Conservation (phyloP, 176 grass and related monocot species). For the Oryza coarctata region DNA sequence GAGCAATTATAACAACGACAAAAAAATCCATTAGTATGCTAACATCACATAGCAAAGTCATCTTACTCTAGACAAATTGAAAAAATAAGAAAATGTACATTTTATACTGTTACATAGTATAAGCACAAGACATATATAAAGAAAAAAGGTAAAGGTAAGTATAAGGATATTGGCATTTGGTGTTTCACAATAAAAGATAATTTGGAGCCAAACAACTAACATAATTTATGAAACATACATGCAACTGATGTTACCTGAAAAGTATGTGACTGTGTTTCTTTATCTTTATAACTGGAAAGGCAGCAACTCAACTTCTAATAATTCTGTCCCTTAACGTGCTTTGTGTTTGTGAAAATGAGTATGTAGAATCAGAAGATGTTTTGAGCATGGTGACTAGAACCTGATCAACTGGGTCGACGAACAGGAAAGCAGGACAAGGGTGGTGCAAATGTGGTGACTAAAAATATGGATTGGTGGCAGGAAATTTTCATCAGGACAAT, state of each 20-base stretch:
- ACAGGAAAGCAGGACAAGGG: neutral
- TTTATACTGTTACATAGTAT: neutral
- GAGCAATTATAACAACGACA: neutral
- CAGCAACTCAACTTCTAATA: neutral
- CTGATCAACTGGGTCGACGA: neutral
- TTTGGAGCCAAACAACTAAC: conserved; percentile 2
- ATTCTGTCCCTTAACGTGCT: neutral
- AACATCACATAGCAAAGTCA: conserved; percentile 17
- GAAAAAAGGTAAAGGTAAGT: neutral
- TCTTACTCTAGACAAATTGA: neutral
- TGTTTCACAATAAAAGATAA: neutral
- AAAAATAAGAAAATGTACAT: neutral
- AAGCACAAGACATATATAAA: neutral
- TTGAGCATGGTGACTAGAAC: neutral
- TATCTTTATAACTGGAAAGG: neutral
- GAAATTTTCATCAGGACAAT: neutral
- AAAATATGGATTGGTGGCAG: neutral
- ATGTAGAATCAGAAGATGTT: neutral
- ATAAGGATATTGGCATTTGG: neutral
- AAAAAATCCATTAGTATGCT: conserved; percentile 22
- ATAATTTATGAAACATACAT: neutral
- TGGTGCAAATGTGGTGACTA: neutral
- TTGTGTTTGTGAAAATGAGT: neutral
- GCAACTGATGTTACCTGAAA: conserved; percentile 8
- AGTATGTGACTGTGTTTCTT: conserved; percentile 13